These are phyloP conservation scores for Remersonia thermophila DNA, from an alignment of 2,329 filamentous ascomycete species.

Conservation along the genomic window DNA sequence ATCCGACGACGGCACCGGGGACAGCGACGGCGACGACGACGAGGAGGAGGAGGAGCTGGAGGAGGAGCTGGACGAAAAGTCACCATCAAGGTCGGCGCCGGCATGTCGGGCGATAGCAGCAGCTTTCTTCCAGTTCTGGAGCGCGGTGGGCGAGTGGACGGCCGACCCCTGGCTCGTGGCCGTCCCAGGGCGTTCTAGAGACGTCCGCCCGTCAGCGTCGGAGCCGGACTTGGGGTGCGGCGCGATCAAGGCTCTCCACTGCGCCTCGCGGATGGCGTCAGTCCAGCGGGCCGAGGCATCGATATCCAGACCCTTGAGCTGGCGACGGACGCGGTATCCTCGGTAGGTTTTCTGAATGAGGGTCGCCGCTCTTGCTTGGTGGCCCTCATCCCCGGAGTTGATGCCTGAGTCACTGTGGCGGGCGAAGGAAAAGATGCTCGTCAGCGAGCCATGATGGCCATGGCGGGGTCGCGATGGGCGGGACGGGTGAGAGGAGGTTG, in stretches of 20 bases:
- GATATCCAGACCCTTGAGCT: conserved; percentile 56
- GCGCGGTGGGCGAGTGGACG: conserved; percentile 29
- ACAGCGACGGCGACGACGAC: conserved; percentile 17
- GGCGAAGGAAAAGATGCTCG: conserved; percentile 7
- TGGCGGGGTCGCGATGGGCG: not conserved
- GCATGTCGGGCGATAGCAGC: conserved; percentile 60
- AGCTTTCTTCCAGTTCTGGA: conserved; percentile 63
- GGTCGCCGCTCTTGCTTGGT: conserved; percentile 35
- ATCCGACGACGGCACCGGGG: conserved; percentile 16
- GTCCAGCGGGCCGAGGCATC: conserved; percentile 61
- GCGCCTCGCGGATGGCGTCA: conserved; percentile 48
- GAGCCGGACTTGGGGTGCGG: conserved; percentile 26
- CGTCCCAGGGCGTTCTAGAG: conserved; percentile 1
- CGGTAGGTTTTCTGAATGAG: conserved; percentile 62
- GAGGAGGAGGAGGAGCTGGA: conserved; percentile 25
- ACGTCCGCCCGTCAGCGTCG: not conserved
- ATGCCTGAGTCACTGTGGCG: conserved; percentile 1
- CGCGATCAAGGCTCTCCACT: conserved; percentile 38
- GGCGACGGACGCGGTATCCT: conserved; percentile 60
- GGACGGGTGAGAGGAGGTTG: too few species aligned
- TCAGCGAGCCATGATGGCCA: conserved; percentile 3
- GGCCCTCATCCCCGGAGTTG: conserved; percentile 12
- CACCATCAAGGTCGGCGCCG: conserved; percentile 48
- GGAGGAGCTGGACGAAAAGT: conserved; percentile 26
- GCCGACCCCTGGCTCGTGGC: not conserved